These are phyloP conservation scores for Metarhizium album DNA, from an alignment of 2,329 filamentous ascomycete genomes.

Conservation along the genomic window DNA sequence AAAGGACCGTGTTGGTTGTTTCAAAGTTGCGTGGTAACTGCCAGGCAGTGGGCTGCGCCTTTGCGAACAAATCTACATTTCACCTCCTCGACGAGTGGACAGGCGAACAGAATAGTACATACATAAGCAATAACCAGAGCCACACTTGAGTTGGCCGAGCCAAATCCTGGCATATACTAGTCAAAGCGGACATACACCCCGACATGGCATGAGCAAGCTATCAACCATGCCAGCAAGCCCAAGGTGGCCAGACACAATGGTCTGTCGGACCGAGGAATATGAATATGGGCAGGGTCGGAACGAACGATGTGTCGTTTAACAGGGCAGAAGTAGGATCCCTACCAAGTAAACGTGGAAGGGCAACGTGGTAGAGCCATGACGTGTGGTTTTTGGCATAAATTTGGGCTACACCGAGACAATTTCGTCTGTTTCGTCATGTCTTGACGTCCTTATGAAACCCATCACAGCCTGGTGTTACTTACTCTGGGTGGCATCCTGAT, in stretches of 20 bases:
- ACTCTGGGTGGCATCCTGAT: not conserved
- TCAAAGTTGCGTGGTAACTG: not conserved
- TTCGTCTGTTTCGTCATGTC: not conserved
- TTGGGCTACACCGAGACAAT: not conserved
- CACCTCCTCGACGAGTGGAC: no score
- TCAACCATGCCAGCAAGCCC: not conserved
- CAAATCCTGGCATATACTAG: no score
- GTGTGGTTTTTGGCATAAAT: not conserved
- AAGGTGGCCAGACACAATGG: not conserved
- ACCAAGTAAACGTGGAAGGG: not conserved
- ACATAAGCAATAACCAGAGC: no score
- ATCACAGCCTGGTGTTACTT: not conserved
- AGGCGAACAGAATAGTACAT: no score
- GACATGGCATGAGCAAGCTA: not conserved
- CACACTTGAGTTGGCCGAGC: no score
- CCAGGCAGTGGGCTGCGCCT: not conserved
- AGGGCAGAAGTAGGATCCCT: not conserved
- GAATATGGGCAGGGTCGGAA: not conserved
- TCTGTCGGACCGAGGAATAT: not conserved
- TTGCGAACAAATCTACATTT: not conserved
- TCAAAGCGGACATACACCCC: no score
- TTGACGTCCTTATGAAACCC: not conserved
- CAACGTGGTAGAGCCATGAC: no score
- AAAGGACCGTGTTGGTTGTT: not conserved
- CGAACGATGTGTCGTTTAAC: not conserved